phyloP scores from a whole-genome alignment of 148 eudicot genomes.

The Persicaria tinctoria region DNA sequence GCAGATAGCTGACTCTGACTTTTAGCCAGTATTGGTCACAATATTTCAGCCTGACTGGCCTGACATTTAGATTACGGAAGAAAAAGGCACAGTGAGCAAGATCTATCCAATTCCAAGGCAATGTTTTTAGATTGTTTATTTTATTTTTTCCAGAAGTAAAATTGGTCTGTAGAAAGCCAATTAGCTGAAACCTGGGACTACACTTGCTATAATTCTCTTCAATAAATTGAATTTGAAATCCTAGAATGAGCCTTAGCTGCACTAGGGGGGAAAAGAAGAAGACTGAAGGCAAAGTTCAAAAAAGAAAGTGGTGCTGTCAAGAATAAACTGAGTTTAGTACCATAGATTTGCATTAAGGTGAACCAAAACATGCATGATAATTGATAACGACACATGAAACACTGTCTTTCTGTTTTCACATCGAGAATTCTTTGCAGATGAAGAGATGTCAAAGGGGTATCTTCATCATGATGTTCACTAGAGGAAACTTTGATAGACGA shows the following conservation, averaged over 20 bases:
- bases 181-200: background rate
- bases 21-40: conserved; percentile 3
- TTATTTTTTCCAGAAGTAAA: background rate
- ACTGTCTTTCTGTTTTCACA: background rate
- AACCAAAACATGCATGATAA: background rate
- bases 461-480: conserved; percentile 5
- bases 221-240: background rate
- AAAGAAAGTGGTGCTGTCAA: background rate
- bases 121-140: background rate
- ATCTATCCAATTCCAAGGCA: background rate
- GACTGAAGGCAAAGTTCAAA: background rate
- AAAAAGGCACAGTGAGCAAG: background rate
- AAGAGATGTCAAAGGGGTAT: background rate
- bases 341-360: background rate
- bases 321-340: background rate
- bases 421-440: too few species aligned
- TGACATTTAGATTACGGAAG: background rate
- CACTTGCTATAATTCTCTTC: background rate
- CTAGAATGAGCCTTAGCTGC: background rate
- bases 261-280: background rate
- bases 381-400: background rate
- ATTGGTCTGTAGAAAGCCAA: background rate
- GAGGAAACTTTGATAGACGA: background rate
- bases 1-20: background rate
- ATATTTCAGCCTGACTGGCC: background rate